Percentiles rank a stretch among this genome's conserved stretches.
These are phyloP conservation scores for Cerrena zonata DNA, from an alignment of 1,284 basidiomycete species.

Conservation along the genomic window DNA sequence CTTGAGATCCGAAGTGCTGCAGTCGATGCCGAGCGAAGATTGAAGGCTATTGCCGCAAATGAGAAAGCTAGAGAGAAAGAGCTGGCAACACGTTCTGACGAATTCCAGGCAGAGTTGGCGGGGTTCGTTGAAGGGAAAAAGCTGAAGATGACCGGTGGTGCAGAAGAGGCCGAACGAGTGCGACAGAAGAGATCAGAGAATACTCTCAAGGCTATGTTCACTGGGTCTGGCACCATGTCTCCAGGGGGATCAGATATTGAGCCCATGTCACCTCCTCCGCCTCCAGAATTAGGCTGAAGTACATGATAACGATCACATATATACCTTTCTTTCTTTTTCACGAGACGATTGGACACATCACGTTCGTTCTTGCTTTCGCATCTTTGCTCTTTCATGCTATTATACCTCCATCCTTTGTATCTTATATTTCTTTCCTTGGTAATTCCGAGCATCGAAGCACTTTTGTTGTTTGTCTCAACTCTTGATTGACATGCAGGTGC, in stretches of 20 bases:
- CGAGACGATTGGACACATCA: not conserved
- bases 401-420: not conserved
- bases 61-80: constrained; percentile 76
- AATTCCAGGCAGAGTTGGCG: constrained; percentile 74
- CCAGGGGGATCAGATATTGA: not conserved
- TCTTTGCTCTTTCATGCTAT: not conserved
- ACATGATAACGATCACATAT: too few species aligned
- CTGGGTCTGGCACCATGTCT: not conserved
- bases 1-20: constrained; percentile 80
- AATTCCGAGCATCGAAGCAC: too few species aligned
- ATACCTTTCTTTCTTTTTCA: not conserved
- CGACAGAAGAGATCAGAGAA: constrained; percentile 78
- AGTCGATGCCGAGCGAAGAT: constrained; percentile 74
- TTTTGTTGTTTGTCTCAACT: too few species aligned
- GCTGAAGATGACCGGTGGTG: constrained; percentile 89
- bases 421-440: too few species aligned
- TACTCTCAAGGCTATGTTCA: constrained; percentile 83
- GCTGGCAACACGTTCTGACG: constrained; percentile 62
- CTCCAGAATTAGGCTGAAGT: not conserved
- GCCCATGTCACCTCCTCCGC: not conserved
- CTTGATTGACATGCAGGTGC: too few species aligned
- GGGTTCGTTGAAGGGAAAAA: constrained; percentile 82
- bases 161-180: constrained; percentile 84
- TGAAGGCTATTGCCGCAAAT: constrained; percentile 87
- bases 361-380: not conserved